phyloP scores from a whole-genome alignment of 331 rosid genomes.

The Quercus phellos region DNA sequence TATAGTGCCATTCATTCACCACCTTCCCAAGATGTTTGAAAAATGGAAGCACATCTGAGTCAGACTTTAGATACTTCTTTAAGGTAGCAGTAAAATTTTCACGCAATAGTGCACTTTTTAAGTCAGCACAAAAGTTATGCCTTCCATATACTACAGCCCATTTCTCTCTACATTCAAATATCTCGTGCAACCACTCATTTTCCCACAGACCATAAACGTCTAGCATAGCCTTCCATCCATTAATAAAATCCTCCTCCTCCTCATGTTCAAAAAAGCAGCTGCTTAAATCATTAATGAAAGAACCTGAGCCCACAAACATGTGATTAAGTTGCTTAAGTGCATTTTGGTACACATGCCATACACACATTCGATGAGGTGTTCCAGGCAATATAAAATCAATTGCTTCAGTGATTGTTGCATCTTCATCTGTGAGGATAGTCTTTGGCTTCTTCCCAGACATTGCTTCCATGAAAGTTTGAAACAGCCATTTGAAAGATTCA shows the following conservation, averaged over 20 bases:
- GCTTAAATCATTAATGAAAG: conserved; percentile 39
- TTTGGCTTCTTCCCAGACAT: conserved; percentile 57
- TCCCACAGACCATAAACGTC: conserved; percentile 40
- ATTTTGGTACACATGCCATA: conserved; percentile 56
- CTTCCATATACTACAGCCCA: conserved; percentile 50
- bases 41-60: conserved; percentile 32
- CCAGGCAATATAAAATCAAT: conserved; percentile 22
- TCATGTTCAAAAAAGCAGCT: conserved; percentile 45
- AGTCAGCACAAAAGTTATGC: conserved; percentile 49
- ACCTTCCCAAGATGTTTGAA: conserved; percentile 44
- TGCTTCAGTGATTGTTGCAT: conserved; percentile 39
- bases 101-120: conserved; percentile 20
- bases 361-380: conserved; percentile 37
- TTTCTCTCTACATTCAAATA: conserved; percentile 39
- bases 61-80: conserved; percentile 39
- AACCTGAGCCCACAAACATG: conserved; percentile 23
- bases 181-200: conserved; percentile 39
- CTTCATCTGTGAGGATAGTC: conserved; percentile 47
- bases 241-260: conserved; percentile 47
- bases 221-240: conserved; percentile 48
- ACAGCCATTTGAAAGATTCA: conserved; percentile 52
- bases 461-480: conserved; percentile 41
- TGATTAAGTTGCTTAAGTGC: conserved; percentile 35
- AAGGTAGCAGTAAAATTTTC: conserved; percentile 36
- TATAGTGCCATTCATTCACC: conserved; percentile 47